phyloP scores from a whole-genome alignment of 208 protist species.

The Tritrichomonas foetus region DNA sequence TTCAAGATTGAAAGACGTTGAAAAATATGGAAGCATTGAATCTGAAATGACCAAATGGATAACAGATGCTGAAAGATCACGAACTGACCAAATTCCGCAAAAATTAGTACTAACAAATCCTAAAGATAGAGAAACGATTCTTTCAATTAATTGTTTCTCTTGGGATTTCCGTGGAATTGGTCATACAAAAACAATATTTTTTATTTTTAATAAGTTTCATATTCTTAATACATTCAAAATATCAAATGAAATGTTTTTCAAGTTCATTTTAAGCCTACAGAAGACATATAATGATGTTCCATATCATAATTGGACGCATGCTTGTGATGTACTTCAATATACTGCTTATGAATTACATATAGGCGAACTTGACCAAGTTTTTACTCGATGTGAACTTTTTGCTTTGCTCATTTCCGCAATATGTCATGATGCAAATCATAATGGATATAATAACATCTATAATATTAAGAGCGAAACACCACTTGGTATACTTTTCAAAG shows the following conservation, averaged over 20 bases:
- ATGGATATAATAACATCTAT: slow-evolving; percentile 88
- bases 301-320: slow-evolving; percentile 68
- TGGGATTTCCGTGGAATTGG: background rate
- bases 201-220: slow-evolving; percentile 43
- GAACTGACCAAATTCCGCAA: background rate
- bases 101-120: background rate
- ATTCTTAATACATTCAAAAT: slow-evolving; percentile 44
- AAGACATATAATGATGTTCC: slow-evolving; percentile 55
- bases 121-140: background rate
- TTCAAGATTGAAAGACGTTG: background rate
- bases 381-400: slow-evolving; percentile 69
- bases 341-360: slow-evolving; percentile 52
- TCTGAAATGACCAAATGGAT: background rate
- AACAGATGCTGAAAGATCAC: background rate
- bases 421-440: slow-evolving; percentile 90
- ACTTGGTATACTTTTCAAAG: slow-evolving; percentile 70
- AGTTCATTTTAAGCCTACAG: slow-evolving; percentile 19
- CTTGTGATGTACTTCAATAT: slow-evolving; percentile 63
- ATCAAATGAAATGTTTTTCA: background rate
- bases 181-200: background rate
- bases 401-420: slow-evolving; percentile 73
- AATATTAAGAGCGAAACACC: slow-evolving; percentile 74
- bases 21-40: background rate
- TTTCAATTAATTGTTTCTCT: background rate
- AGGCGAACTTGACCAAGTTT: slow-evolving; percentile 59